Base-by-base conservation (phyloP, 208 protist genomes). In the Wallacemonas sp. region DNA sequence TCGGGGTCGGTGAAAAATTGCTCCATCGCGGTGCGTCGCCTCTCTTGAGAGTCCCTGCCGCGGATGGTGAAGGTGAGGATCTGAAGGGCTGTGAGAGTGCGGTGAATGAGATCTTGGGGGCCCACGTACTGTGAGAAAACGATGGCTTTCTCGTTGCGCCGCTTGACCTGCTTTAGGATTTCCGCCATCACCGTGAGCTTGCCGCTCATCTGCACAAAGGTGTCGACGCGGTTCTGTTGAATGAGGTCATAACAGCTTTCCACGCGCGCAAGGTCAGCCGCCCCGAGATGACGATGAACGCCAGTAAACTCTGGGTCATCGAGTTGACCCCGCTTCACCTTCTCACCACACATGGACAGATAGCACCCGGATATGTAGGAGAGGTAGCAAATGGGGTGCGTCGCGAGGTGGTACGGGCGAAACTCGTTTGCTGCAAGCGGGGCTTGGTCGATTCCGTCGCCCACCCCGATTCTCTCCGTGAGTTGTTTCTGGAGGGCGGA, bases 71-170 rank as follows among this genome's bases (percentile, higher is more conserved):
- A 88, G 30, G 76, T 66, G 45, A 52, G 55, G 42, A 92, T 81
- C 2, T 78, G 59, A 33, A 81, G 67, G 10, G 81, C 79, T 0
- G 71, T 81, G 30, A 95, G 78, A 0, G 71, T 80, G 36, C 82
- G 66, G 29, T 82, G 78, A 27, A 97, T 93, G 24, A 92, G 69
- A 41, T 95, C 89, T 44, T 95, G 89, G 33, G 77, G 68, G 5
- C 81, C 84, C 9, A 93, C 70, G 63, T 93, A 94, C 62, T 94
- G 85, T 10, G 87, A 95, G 65, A 97, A 97, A 21, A 97, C 80
- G 42, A 97, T 85, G 13, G 84, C 63, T 65, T 95, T 94, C 54
- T 95, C 83, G 15, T 70, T 68, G 29, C 55, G 66, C 27, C 63
- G 48, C 42, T 71, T 60, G 21, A 88, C 78, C 30, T 63, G 66